Conservation (phyloP, 2,329 filamentous ascomycete species). For the Huntiella moniliformis region DNA sequence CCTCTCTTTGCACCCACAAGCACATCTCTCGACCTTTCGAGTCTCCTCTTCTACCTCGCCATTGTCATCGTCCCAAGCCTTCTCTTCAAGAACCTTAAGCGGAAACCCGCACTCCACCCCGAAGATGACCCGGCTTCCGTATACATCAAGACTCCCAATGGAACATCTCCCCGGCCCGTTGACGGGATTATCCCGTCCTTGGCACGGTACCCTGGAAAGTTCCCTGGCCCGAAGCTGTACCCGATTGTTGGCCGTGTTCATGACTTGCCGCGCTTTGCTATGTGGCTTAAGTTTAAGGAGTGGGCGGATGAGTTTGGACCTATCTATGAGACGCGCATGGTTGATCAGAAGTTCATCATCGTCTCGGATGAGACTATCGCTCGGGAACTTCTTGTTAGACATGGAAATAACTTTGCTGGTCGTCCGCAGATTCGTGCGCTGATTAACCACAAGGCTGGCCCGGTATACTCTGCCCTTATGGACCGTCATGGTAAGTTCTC, state of each 20-base stretch:
- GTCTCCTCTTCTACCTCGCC: slow-evolving; percentile 26
- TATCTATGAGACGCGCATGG: slow-evolving; percentile 25
- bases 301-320: slow-evolving; percentile 26
- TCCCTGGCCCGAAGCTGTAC: slow-evolving; percentile 29
- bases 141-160: neutral
- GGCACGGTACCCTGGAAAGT: slow-evolving; percentile 16
- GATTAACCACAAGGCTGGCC: slow-evolving; percentile 29
- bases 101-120: slow-evolving; percentile 12
- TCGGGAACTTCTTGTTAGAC: slow-evolving; percentile 28
- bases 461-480: slow-evolving; percentile 31
- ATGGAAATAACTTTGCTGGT: slow-evolving; percentile 30
- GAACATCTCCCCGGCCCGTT: slow-evolving; percentile 14
- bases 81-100: slow-evolving; percentile 22
- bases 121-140: neutral
- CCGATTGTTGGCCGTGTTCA: slow-evolving; percentile 30
- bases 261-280: slow-evolving; percentile 26
- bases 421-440: slow-evolving; percentile 31
- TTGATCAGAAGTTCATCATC: slow-evolving; percentile 24
- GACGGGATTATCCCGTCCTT: neutral
- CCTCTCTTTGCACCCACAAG: neutral
- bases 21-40: slow-evolving; percentile 22
- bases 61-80: slow-evolving; percentile 23
- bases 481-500: slow-evolving; percentile 26
- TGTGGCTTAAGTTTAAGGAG: slow-evolving; percentile 33
- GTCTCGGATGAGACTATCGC: slow-evolving; percentile 30